A percentile compares a stretch with the other conserved stretches of the same genome.
Conservation (phyloP, 2,329 filamentous ascomycete genomes). For the Alternaria sp. region DNA sequence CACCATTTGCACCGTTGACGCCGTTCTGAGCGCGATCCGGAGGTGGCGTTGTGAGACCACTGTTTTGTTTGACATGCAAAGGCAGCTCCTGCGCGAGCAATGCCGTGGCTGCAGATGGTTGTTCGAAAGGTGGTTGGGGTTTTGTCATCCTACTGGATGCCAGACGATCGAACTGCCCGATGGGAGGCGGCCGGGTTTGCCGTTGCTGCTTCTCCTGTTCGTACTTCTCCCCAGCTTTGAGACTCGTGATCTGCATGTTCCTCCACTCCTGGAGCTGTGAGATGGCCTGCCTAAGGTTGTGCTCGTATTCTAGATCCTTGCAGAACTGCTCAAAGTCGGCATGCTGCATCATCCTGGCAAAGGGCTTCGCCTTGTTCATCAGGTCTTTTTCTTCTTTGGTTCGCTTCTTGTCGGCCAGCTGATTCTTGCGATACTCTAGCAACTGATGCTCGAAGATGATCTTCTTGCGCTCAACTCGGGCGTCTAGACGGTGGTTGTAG, state of each 20-base stretch:
- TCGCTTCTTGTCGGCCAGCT: conserved; percentile 87
- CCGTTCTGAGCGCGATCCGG: conserved; percentile 60
- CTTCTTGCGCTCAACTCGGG: conserved; percentile 92
- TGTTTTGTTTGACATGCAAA: conserved; percentile 61
- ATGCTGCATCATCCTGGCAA: conserved; percentile 95
- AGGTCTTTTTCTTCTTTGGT: conserved; percentile 95
- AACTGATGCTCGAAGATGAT: conserved; percentile 95
- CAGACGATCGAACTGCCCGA: conserved; percentile 86
- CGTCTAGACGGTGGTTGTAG: conserved; percentile 90
- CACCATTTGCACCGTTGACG: conserved; percentile 53
- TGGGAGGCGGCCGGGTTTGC: conserved; percentile 69
- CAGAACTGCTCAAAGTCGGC: conserved; percentile 88
- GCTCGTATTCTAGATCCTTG: conserved; percentile 86
- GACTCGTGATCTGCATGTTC: conserved; percentile 79
- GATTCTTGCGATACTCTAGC: conserved; percentile 92
- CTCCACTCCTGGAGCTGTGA: conserved; percentile 94
- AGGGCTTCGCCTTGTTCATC: conserved; percentile 92
- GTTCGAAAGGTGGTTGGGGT: conserved; percentile 69
- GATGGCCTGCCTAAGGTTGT: conserved; percentile 90
- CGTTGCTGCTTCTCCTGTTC: conserved; percentile 85
- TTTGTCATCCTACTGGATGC: conserved; percentile 75
- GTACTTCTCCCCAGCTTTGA: conserved; percentile 89
- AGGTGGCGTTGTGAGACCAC: conserved; percentile 53
- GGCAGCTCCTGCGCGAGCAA: conserved; percentile 82
- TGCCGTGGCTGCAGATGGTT: conserved; percentile 75